Percentiles rank a stretch among this genome's conserved stretches.
Evolutionary conservation across 1,284 basidiomycete species (phyloP).

Genomic region (Ustilago nuda): DNA sequence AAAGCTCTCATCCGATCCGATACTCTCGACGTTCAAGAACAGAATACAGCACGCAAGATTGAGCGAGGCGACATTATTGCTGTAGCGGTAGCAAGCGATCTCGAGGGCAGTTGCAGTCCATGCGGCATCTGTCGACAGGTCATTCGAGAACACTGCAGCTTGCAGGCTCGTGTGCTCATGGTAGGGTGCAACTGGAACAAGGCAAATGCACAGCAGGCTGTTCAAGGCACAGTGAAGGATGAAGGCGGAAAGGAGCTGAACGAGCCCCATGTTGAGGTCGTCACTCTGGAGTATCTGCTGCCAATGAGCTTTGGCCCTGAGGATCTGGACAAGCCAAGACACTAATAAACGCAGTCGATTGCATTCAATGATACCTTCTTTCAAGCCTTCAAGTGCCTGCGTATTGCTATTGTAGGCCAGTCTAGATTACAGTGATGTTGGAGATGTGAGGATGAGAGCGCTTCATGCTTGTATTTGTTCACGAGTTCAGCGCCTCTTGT

Average conservation of each 20-base stretch:
- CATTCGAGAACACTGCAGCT: conserved; percentile 83
- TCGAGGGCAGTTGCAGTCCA: conserved; percentile 59
- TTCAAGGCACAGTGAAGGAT: conserved; percentile 22
- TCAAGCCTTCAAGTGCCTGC: not conserved
- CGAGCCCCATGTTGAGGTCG: conserved; percentile 72
- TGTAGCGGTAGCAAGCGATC: conserved; percentile 58
- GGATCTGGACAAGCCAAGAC: conserved; percentile 72
- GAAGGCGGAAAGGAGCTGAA: conserved; percentile 58
- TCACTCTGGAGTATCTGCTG: conserved; percentile 78
- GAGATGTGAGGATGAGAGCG: not conserved
- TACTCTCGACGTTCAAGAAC: conserved; percentile 27
- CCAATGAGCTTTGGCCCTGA: conserved; percentile 91
- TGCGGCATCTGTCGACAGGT: conserved; percentile 94
- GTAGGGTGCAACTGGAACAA: conserved; percentile 77
- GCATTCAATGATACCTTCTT: not conserved
- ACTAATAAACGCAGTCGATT: conserved; percentile 11
- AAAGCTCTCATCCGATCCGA: conserved; percentile 49
- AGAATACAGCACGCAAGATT: conserved; percentile 39
- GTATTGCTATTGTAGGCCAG: no score
- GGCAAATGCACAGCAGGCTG: conserved; percentile 4
- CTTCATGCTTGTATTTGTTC: not conserved
- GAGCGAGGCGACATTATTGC: conserved; percentile 55
- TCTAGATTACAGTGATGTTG: conserved; percentile 8
- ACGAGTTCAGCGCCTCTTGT: conserved; percentile 23
- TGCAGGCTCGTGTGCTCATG: conserved; percentile 80